Evolutionary conservation across 495 filamentous ascomycete species (phyloP), one percentile per base, ranked within the genome.

Genomic region (Amorphotheca resinae): DNA sequence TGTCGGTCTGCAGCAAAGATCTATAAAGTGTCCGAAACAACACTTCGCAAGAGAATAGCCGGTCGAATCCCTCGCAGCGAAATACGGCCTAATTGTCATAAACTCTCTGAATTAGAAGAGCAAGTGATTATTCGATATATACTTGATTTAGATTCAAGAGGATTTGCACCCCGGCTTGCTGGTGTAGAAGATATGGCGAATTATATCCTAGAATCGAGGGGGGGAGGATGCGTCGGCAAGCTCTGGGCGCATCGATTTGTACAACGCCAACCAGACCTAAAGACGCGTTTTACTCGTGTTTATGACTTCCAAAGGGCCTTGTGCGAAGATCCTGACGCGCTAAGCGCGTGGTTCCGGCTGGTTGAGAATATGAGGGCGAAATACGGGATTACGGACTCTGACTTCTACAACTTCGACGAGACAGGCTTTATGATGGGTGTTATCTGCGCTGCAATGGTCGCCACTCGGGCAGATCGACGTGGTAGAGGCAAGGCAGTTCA

Each of bases 341-440:
- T 66, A 40, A 14, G 40, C 2, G 41, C 17, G 8, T 69, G 54
- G 57, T 67, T 68, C 48, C 28, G 46, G 23, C 53, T 61, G 22
- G 42, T 66, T 20, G 8, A 33, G 22, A 55, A 59, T 41, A 56
- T 53, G 33, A 53, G 47, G 22, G 49, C 43, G 16, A 55, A 67
- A 41, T 59, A 66, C 38, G 49, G 54, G 8, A 59, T 69, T 39
- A 15, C 44, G 15, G 47, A 61, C 15, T 44, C 55, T 14, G 60
- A 68, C 55, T 56, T 59, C 31, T 64, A 61, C 38, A 69, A 67
- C 45, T 67, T 69, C 45, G 57, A 69, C 44, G 54, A 69, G 52
- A 61, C 51, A 44, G 48, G 62, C 18, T 59, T 68, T 55, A 32
- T 56, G 32, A 66, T 68, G 42, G 58, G 57, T 30, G 33, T 62